Conservation (phyloP, 257 asterid genomes). For the Ehretia macrophylla region DNA sequence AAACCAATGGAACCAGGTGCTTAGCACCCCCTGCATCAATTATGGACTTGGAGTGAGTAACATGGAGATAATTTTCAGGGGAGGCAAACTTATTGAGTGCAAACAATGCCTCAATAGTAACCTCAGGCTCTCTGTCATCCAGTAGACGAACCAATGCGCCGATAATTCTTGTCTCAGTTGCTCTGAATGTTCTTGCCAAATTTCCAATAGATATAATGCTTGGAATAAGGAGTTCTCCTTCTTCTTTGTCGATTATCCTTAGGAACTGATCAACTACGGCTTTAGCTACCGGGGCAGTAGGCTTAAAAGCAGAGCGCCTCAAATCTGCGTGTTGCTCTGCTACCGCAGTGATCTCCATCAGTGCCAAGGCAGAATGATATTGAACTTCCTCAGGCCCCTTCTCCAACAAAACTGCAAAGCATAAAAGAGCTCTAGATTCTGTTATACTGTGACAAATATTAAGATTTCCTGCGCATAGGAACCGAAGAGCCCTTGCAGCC, state of each 20-base stretch:
- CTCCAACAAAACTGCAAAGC: conserved; percentile 55
- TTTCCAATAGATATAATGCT: conserved; percentile 65
- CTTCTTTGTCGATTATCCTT: conserved; percentile 36
- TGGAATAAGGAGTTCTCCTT: conserved; percentile 54
- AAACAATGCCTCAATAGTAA: conserved; percentile 46
- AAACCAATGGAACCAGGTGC: conserved; percentile 42
- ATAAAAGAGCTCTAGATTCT: conserved; percentile 54
- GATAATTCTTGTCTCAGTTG: conserved; percentile 62
- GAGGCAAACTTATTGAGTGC: conserved; percentile 60
- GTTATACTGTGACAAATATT: conserved; percentile 47
- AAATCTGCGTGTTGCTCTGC: conserved; percentile 51
- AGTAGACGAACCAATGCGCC: conserved; percentile 55
- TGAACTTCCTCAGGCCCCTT: conserved; percentile 59
- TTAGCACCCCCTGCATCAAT: conserved; percentile 44
- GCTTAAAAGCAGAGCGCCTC: conserved; percentile 67
- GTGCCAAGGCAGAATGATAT: conserved; percentile 68
- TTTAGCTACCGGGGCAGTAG: conserved; percentile 60
- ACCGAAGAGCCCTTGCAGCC: conserved; percentile 57
- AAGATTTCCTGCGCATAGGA: conserved; percentile 53
- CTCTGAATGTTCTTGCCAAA: conserved; percentile 66
- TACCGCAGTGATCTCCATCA: conserved; percentile 72
- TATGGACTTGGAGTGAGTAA: conserved; percentile 53
- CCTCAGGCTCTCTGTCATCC: conserved; percentile 60
- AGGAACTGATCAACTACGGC: conserved; percentile 73
- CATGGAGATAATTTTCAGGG: conserved; percentile 56